Conservation (phyloP, 2,329 filamentous ascomycete genomes). For the Keithomyces neogunnii region DNA sequence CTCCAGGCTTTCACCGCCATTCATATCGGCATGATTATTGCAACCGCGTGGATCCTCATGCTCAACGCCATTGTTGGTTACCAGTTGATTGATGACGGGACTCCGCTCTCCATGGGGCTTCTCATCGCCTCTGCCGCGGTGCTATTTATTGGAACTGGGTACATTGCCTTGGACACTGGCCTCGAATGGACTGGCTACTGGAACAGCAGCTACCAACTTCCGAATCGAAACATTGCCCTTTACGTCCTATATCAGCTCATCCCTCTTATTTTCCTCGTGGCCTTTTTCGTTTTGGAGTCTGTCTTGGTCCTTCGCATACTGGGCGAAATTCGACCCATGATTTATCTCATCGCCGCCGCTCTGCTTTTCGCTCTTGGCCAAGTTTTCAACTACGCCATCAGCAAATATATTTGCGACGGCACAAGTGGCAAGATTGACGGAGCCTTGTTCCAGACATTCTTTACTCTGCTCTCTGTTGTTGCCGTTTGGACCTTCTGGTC, state of each 20-base stretch:
- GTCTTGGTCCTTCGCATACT: constrained; percentile 79
- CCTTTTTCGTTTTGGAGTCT: constrained; percentile 77
- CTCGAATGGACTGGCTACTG: constrained; percentile 79
- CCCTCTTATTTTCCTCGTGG: constrained; percentile 80
- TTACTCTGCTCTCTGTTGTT: constrained; percentile 77
- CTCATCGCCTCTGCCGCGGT: constrained; percentile 60
- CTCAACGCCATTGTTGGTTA: constrained; percentile 89
- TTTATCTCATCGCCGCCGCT: constrained; percentile 67
- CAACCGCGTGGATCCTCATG: constrained; percentile 83
- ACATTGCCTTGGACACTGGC: constrained; percentile 90
- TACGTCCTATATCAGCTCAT: constrained; percentile 91
- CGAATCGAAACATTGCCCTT: constrained; percentile 71
- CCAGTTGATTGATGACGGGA: constrained; percentile 90
- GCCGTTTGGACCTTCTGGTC: constrained; percentile 95
- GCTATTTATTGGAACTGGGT: constrained; percentile 84
- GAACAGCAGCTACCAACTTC: constrained; percentile 45
- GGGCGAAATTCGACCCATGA: constrained; percentile 86
- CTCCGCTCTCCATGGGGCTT: constrained; percentile 70
- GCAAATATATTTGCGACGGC: constrained; percentile 79
- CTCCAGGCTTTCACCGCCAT: constrained; percentile 75
- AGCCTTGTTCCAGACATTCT: constrained; percentile 84
- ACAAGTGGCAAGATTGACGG: constrained; percentile 84
- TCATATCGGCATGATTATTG: constrained; percentile 82
- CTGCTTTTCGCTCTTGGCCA: constrained; percentile 87
- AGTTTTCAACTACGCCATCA: constrained; percentile 93